Conservation (phyloP, 108 stramenopile species). For the Skeletonema tropicum region DNA sequence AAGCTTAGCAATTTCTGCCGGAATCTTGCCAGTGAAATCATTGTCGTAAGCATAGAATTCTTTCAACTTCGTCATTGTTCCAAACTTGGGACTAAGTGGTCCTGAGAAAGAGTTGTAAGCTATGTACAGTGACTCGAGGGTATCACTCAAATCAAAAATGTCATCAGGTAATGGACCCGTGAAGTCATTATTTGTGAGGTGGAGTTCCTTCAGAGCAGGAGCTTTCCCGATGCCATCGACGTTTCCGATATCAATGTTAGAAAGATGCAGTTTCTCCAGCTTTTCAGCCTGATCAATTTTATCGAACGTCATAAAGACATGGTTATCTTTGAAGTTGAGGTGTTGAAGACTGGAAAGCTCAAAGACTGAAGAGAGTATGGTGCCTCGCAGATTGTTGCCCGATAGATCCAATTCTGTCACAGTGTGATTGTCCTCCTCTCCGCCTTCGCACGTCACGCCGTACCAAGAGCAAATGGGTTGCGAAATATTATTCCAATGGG, state of each 20-base stretch:
- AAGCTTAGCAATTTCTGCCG: conserved; percentile 50
- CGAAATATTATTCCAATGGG: conserved; percentile 54
- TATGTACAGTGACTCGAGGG: conserved; percentile 50
- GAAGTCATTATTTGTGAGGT: conserved; percentile 50
- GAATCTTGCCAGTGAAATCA: conserved; percentile 66
- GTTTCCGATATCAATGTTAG: conserved; percentile 47
- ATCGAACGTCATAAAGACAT: conserved; percentile 50
- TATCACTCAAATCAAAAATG: conserved; percentile 51
- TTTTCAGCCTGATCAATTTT: conserved; percentile 55
- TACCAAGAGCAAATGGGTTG: conserved; percentile 70
- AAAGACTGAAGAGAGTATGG: conserved; percentile 60
- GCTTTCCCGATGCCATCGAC: conserved; percentile 57
- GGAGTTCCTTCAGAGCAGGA: conserved; percentile 51
- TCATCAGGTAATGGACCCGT: conserved; percentile 56
- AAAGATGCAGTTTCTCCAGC: conserved; percentile 52
- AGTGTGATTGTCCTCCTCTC: conserved; percentile 52
- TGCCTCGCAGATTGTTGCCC: conserved; percentile 54
- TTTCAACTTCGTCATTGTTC: conserved; percentile 55
- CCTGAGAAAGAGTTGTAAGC: conserved; percentile 69
- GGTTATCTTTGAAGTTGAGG: conserved; percentile 49
- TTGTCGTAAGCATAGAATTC: conserved; percentile 51
- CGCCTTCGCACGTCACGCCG: conserved; percentile 59
- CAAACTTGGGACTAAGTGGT: conserved; percentile 56
- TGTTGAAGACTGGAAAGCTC: conserved; percentile 47
- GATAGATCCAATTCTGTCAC: conserved; percentile 34